Conservation (phyloP, 305 asterid species). For the Fraxinus dipetala region DNA sequence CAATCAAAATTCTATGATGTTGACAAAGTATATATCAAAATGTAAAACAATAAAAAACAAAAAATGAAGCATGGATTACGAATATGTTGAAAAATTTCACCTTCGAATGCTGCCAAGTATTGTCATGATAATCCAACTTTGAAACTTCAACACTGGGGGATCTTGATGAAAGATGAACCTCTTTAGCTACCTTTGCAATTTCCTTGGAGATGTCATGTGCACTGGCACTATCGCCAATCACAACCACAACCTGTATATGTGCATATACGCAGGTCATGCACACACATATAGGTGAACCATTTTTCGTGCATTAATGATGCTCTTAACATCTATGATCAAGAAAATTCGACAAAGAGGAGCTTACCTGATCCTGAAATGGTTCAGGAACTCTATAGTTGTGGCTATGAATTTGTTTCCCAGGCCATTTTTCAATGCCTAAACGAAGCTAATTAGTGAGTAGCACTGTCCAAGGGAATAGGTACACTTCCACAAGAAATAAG, state of each 20-base stretch:
- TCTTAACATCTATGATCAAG: background rate
- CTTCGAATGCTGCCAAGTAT: slow-evolving; percentile 54
- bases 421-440: slow-evolving; percentile 45
- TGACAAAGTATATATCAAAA: background rate
- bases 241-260: slow-evolving; percentile 52
- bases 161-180: slow-evolving; percentile 68
- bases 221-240: slow-evolving; percentile 62
- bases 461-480: background rate
- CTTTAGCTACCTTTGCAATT: slow-evolving; percentile 45
- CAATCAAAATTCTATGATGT: background rate
- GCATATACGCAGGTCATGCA: background rate
- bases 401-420: slow-evolving; percentile 49
- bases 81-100: slow-evolving; percentile 18
- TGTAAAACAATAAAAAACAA: background rate
- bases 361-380: slow-evolving; percentile 41
- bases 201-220: slow-evolving; percentile 56
- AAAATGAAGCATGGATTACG: background rate
- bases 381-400: slow-evolving; percentile 50
- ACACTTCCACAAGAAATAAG: background rate
- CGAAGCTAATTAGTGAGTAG: background rate
- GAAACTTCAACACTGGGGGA: slow-evolving; percentile 21
- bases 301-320: background rate
- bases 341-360: background rate
- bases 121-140: slow-evolving; percentile 29
- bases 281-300: background rate